These are phyloP conservation scores for Leccinum boreale DNA, from an alignment of 768 basidiomycete species.

Conservation along the genomic window DNA sequence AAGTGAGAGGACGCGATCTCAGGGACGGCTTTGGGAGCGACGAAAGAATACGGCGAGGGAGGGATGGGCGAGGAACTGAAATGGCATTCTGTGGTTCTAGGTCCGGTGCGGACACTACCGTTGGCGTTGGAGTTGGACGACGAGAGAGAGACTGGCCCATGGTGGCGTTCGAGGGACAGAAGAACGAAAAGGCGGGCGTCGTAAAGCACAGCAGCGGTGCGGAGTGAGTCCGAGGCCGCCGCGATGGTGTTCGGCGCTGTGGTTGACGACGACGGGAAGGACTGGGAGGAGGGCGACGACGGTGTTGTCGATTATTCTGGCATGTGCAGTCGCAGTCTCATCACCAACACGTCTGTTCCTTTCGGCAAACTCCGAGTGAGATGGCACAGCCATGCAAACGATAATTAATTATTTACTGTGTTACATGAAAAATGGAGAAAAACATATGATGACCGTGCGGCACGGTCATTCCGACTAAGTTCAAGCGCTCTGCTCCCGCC, in stretches of 20 bases:
- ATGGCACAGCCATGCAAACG: conserved; percentile 17
- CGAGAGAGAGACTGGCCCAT: conserved; percentile 35
- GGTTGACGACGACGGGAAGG: conserved; percentile 11
- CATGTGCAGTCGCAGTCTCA: conserved; percentile 20
- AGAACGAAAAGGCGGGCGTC: not conserved
- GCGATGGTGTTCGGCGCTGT: conserved; percentile 10
- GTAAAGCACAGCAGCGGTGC: not conserved
- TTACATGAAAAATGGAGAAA: conserved; percentile 6
- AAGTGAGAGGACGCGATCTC: conserved; percentile 12
- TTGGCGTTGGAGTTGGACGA: conserved; percentile 8
- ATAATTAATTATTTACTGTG: not conserved
- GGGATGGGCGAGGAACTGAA: conserved; percentile 10
- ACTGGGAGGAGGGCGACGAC: not conserved
- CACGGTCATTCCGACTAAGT: too few relatives aligned
- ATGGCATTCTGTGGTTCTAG: conserved; percentile 3
- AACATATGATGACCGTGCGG: not conserved
- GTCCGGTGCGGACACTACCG: conserved; percentile 6
- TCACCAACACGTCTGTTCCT: conserved; percentile 19
- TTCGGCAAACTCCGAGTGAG: conserved; percentile 17
- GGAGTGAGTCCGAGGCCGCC: conserved; percentile 1
- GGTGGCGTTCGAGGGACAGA: conserved; percentile 4
- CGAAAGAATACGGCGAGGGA: conserved; percentile 37
- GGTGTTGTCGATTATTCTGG: conserved; percentile 24
- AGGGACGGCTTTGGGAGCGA: conserved; percentile 26
- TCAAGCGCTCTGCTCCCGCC: conserved; percentile 45